These are phyloP conservation scores for Teratosphaeria pseudoeucalypti DNA, from an alignment of 2,329 filamentous ascomycete genomes.

Conservation along the genomic window DNA sequence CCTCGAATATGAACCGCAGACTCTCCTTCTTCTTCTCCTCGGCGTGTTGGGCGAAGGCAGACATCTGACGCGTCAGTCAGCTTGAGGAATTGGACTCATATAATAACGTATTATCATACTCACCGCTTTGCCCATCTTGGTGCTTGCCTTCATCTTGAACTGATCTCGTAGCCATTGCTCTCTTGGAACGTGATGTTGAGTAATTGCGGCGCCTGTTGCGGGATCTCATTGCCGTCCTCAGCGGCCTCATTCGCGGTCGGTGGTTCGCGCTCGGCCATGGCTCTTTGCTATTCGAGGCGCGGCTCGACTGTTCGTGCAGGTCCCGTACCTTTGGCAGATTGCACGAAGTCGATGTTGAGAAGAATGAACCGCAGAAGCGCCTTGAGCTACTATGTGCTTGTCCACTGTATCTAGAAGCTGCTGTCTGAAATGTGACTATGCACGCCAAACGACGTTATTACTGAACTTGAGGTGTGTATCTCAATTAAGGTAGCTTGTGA, in stretches of 20 bases:
- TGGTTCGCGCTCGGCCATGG: not conserved
- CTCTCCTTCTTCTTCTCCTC: not conserved
- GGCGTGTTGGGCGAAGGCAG: conserved; percentile 2
- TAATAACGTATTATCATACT: not conserved
- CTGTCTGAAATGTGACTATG: not conserved
- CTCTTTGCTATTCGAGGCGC: not conserved
- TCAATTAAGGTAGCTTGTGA: not conserved
- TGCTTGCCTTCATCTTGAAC: conserved; percentile 16
- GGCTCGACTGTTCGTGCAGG: not conserved
- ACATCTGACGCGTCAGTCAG: conserved; percentile 5
- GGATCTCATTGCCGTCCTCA: not conserved
- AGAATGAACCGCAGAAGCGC: not conserved
- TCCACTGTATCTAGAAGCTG: not conserved
- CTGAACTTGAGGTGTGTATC: not conserved
- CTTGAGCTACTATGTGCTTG: not conserved
- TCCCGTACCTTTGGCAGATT: not conserved
- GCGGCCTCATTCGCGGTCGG: not conserved
- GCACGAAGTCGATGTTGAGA: not conserved
- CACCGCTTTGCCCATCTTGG: conserved; percentile 13
- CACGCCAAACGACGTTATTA: not conserved
- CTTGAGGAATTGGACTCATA: not conserved
- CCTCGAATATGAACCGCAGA: conserved; percentile 17
- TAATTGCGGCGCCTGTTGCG: not conserved
- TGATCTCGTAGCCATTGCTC: conserved; percentile 7
- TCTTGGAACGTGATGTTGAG: conserved; percentile 11